These are phyloP conservation scores for Xanthoconium purpureum DNA, from an alignment of 768 basidiomycete genomes.

Conservation along the genomic window DNA sequence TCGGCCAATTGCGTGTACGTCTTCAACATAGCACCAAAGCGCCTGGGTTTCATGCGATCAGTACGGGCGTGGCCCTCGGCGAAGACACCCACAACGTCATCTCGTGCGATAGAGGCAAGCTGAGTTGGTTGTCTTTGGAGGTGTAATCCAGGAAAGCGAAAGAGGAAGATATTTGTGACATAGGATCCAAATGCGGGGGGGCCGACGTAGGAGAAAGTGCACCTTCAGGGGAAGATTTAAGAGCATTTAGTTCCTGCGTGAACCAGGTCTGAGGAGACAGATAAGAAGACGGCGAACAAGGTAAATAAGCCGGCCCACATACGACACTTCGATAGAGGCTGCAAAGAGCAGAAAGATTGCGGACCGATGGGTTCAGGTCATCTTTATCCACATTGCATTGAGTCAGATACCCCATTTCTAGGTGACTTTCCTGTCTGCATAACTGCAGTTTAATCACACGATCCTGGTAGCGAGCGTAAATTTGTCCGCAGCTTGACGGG, in stretches of 20 bases:
- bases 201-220: conserved; percentile 50
- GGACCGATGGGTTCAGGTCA: conserved; percentile 68
- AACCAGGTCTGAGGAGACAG: conserved; percentile 72
- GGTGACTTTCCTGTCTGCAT: conserved; percentile 72
- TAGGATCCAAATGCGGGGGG: conserved; percentile 43
- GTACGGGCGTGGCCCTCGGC: background rate
- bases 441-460: conserved; percentile 49
- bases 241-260: conserved; percentile 58
- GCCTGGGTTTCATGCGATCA: conserved; percentile 45
- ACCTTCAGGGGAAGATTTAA: conserved; percentile 60
- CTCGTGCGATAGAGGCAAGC: conserved; percentile 77
- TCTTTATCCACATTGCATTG: conserved; percentile 51
- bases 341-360: conserved; percentile 73
- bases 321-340: conserved; percentile 86
- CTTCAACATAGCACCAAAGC: conserved; percentile 85
- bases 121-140: conserved; percentile 47
- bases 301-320: conserved; percentile 30
- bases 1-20: conserved; percentile 89
- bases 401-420: conserved; percentile 68
- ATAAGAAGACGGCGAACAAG: conserved; percentile 7
- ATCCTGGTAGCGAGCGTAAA: conserved; percentile 33
- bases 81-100: conserved; percentile 73
- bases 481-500: background rate
- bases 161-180: conserved; percentile 43
- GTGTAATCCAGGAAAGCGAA: conserved; percentile 41